These are phyloP conservation scores for Penicillium mononematosum DNA, from an alignment of 495 filamentous ascomycete genomes.

Conservation along the genomic window DNA sequence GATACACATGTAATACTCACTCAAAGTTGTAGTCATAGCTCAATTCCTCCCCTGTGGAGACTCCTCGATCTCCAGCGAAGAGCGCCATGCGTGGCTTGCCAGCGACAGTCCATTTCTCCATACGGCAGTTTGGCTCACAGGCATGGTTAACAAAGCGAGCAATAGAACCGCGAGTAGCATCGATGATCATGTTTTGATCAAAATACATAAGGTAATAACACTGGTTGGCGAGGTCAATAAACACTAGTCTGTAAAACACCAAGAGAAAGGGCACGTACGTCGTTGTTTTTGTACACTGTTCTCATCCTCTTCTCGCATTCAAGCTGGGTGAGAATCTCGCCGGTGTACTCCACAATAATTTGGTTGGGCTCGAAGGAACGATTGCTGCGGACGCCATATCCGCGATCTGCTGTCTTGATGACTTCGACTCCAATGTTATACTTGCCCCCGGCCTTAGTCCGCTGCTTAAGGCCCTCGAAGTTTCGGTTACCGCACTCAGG, in stretches of 20 bases:
- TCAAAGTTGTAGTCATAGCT: constrained; percentile 99
- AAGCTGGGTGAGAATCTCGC: constrained; percentile 91
- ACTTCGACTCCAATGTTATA: constrained; percentile 94
- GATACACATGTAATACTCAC: constrained; percentile 31
- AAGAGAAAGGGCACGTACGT: constrained; percentile 53
- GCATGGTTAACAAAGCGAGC: constrained; percentile 98
- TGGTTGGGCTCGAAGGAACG: constrained; percentile 84
- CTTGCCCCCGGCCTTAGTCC: constrained; percentile 73
- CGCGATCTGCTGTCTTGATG: constrained; percentile 81
- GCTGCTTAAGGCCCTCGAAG: constrained; percentile 75
- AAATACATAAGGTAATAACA: constrained; percentile 98
- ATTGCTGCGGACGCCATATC: constrained; percentile 88
- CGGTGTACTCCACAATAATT: constrained; percentile 97
- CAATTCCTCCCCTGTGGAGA: constrained; percentile 91
- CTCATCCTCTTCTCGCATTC: constrained; percentile 94
- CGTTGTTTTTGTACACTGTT: constrained; percentile 84
- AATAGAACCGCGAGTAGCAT: constrained; percentile 92
- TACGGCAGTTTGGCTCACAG: constrained; percentile 93
- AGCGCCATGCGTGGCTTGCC: constrained; percentile 95
- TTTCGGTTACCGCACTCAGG: constrained; percentile 78
- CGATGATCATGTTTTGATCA: constrained; percentile 98
- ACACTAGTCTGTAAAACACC: not conserved
- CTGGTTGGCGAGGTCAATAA: constrained; percentile 43
- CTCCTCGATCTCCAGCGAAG: constrained; percentile 84
- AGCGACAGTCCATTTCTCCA: constrained; percentile 96